Evolutionary conservation across 257 asterid genomes (phyloP), one percentile per base, ranked within the genome.

Genomic region (Scutellaria minor): DNA sequence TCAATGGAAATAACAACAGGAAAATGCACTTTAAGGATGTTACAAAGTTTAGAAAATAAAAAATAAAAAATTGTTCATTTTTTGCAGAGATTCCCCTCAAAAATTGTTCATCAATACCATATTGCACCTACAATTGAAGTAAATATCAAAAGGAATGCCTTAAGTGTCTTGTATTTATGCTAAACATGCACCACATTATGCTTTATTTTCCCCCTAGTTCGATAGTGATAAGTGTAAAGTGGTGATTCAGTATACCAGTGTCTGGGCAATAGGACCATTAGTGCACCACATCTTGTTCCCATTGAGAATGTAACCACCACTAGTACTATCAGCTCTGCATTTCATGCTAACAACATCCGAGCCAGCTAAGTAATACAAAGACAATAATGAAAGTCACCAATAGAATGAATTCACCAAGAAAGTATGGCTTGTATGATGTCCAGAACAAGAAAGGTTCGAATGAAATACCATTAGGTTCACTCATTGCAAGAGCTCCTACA

Each of bases 241-340:
- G 18, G 47, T 70, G 59, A 45, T 22, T 46, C 27, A 27, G 60
- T 68, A 63, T 88, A 95, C 99, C 92, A 95, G 84, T 41, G 99
- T 92, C 81, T 87, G 86, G 70, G 99, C 98, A 72, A 68, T 68
- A 40, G 98, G 96, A 66, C 99, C 99, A 82, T 95, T 95, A 53
- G 99, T 95, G 89, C 99, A 95, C 99, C 98, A 95, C 99, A 95
- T 95, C 83, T 95, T 95, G 80, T 92, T 95, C 79, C 99, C 99
- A 77, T 92, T 95, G 27, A 95, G 81, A 81, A 91, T 70, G 77
- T 87, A 95, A 65, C 99, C 99, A 63, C 96, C 99, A 79, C 87
- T 85, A 82, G 82, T 74, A 78, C 85, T 91, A 57, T 90, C 98
- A 78, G 99, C 99, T 83, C 75, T 88, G 88, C 99, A 95, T 83